Evolutionary conservation across 495 filamentous ascomycete genomes (phyloP), one percentile per base, ranked within the genome.

Genomic region (Penicillium desertorum): DNA sequence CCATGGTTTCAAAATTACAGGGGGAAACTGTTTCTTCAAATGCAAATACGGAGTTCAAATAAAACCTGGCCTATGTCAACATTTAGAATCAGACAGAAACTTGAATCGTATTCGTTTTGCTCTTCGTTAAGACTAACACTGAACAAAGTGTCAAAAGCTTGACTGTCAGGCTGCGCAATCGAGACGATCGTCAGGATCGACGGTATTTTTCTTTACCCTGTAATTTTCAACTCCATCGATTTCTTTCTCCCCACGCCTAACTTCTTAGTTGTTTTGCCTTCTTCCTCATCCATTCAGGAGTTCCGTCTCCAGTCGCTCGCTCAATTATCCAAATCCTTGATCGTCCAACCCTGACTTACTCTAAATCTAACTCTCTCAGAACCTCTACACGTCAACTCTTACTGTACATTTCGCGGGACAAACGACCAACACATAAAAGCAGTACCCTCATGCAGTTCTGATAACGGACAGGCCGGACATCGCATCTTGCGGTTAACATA

Each of bases 221-320:
- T 61, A 61, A 47, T 61, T 61, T 61, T 58, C 59, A 61, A 45
- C 49, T 56, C 58, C 56, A 30, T 34, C 5, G n/a, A 32, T 11
- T 46, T 52, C 54, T 54, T 60, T 59, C 59, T 65, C 62, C 54
- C 58, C 62, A 62, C 64, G 56, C 62, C 54, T 19, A 30, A 32
- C 32, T 36, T 29, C 36, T 30, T 42, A 48, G 45, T 30, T 62
- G 57, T 51, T 62, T 54, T 42, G 12, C 30, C 45, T 51, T 42
- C 51, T 34, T 43, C 57, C 45, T 45, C 52, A 32, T 37, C 50
- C 50, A 29, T 49, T 56, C 48, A 45, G 51, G 55, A 59, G 49
- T 51, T 16, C 48, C 37, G 25, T 46, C 56, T 59, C 60, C 60
- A 59, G 64, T 60, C 66, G 54, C 62, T 69, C 66, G 64, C 66